phyloP scores from a whole-genome alignment of 2,329 filamentous ascomycete species.

The Endocalyx cinctus region DNA sequence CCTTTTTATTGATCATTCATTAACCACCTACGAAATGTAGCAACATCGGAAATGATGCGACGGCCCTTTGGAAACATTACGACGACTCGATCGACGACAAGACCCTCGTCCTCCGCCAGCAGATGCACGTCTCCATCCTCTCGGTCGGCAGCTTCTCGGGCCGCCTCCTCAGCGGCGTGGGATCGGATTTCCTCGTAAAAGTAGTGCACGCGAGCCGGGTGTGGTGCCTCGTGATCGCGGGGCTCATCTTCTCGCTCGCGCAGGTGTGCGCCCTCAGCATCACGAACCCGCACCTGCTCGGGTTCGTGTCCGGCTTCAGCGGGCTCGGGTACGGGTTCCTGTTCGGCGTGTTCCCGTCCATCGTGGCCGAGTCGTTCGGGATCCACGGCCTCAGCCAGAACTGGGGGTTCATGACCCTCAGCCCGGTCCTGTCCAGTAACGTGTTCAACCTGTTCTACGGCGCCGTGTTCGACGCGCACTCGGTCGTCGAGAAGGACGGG shows the following conservation, averaged over 20 bases:
- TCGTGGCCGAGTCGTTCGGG: constrained; percentile 86
- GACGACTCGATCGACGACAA: constrained; percentile 67
- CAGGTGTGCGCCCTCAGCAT: constrained; percentile 74
- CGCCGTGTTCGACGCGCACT: constrained; percentile 75
- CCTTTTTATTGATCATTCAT: no score
- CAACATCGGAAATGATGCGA: constrained; percentile 89
- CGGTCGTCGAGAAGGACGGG: constrained; percentile 61
- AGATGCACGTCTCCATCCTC: constrained; percentile 91
- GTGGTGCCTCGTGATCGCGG: constrained; percentile 83
- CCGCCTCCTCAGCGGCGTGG: constrained; percentile 76
- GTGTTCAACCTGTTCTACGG: constrained; percentile 93
- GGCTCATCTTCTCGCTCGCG: constrained; percentile 71
- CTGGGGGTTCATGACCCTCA: constrained; percentile 92
- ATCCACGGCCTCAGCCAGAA: constrained; percentile 87
- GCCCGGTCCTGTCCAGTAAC: constrained; percentile 82
- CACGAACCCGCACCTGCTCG: constrained; percentile 70
- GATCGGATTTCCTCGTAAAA: constrained; percentile 86
- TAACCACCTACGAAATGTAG: constrained; percentile 46
- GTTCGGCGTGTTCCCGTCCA: constrained; percentile 88
- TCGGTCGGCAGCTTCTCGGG: constrained; percentile 84
- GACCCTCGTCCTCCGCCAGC: constrained; percentile 76
- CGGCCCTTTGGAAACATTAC: constrained; percentile 83
- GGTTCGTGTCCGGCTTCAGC: constrained; percentile 74
- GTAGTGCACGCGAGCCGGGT: constrained; percentile 73
- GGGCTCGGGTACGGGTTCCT: constrained; percentile 89